phyloP scores from a whole-genome alignment of 2,329 filamentous ascomycete species.

The Lachnellula cervina region DNA sequence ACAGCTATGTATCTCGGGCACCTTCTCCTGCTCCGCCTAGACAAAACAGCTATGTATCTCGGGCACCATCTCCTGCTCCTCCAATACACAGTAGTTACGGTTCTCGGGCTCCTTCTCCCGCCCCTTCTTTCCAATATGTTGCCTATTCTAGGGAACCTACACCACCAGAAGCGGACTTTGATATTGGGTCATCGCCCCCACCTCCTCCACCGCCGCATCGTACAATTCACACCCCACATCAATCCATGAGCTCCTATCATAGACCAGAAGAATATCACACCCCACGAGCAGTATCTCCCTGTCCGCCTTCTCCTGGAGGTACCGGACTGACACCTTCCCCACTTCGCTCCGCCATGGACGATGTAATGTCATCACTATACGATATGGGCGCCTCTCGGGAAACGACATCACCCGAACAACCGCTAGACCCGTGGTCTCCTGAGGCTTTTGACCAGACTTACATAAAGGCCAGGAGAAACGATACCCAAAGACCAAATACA shows the following conservation, averaged over 20 bases:
- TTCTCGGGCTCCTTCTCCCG: conserved; percentile 35
- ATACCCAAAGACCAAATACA: conserved; percentile 58
- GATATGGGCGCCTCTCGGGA: conserved; percentile 68
- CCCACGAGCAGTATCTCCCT: conserved; percentile 56
- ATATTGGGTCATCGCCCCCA: conserved; percentile 43
- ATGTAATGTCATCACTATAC: conserved; percentile 91
- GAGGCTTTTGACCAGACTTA: conserved; percentile 65
- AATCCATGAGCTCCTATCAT: conserved; percentile 34
- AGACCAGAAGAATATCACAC: conserved; percentile 44
- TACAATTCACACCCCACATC: conserved; percentile 40
- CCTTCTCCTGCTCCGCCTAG: conserved; percentile 26
- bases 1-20: conserved; percentile 12
- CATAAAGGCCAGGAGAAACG: conserved; percentile 28
- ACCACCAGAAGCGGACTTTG: conserved; percentile 35
- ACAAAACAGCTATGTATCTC: conserved; percentile 27
- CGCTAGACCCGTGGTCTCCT: conserved; percentile 79
- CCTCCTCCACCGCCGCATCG: conserved; percentile 83
- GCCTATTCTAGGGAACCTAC: conserved; percentile 34
- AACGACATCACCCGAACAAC: conserved; percentile 51
- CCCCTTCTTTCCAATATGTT: conserved; percentile 27
- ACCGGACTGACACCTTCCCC: conserved; percentile 81
- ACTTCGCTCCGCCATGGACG: conserved; percentile 91
- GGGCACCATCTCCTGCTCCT: conserved; percentile 37
- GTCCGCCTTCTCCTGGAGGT: conserved; percentile 61
- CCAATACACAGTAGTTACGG: conserved; percentile 17